Base-by-base conservation (phyloP, 352 stramenopile species). In the Peronospora destructor region DNA sequence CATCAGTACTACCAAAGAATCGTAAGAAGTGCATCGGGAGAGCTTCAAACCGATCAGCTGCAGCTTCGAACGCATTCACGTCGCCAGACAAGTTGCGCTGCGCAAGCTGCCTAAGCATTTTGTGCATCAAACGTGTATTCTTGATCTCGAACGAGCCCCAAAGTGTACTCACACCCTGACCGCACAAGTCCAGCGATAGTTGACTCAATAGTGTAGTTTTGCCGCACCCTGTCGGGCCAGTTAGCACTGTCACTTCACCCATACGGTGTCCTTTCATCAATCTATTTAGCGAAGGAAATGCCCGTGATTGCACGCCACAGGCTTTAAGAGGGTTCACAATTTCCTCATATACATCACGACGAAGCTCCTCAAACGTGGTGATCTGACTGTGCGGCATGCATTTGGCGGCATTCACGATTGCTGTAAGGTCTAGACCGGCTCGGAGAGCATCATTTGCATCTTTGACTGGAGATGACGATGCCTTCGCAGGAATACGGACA, bases 111-210 rank as follows among this genome's bases (percentile, higher is more conserved):
- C 94, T 96, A 19, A 99, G 71, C 83, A 99, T 97, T 57, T 98
- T 99, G 66, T 97, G 86, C 44, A 98, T 85, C 12, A 99, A 63
- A 8, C 87, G 72, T 37, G 92, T 97, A 64, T 99, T 99, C 61
- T 98, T 98, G 58, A 99, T 97, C 76, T 99, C 97, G 53, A 99
- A 99, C 26, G 85, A 97, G 10, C 96, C 97, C 97, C 97, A 99
- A 2, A 99, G 64, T 28, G 96, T 98, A 59, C 94, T 98, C 33
- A 98, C 85, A n/a, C 92, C 93, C 52, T 98, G 91, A 36, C 91
- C 88, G 82, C 59, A 98, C 58, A 92, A 65, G 53, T 94, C 84
- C 35, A 94, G 59, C 38, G 80, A 92, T n/a, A 96, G 50, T 57
- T 97, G 89, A 42, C 86, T 96, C 5, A 98, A 61, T 11, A 98